phyloP scores from a whole-genome alignment of 352 stramenopile genomes.

The Thalassiosira ordinaria region DNA sequence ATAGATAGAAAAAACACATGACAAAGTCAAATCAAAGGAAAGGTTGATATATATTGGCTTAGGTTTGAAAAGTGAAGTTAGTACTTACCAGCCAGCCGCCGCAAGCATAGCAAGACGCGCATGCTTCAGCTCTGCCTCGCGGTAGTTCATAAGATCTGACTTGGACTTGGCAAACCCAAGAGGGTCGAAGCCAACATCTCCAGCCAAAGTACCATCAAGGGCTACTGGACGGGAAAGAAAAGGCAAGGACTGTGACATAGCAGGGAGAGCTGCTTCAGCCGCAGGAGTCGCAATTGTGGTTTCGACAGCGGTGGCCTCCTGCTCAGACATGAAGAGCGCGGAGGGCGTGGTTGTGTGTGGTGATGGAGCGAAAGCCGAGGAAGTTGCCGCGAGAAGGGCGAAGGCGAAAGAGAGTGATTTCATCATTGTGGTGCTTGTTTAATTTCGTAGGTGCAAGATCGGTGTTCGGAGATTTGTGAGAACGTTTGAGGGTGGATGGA shows the following conservation, averaged over 20 bases:
- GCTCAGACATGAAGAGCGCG: conserved; percentile 18
- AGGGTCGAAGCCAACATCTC: conserved; percentile 84
- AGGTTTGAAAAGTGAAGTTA: too few relatives aligned
- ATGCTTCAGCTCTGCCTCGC: conserved; percentile 87
- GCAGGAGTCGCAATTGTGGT: not conserved
- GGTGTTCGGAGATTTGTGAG: too few relatives aligned
- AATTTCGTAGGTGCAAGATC: too few relatives aligned
- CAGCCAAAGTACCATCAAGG: conserved; percentile 67
- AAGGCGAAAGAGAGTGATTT: conserved; percentile 55
- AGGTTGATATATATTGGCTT: too few relatives aligned
- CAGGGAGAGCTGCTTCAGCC: conserved; percentile 18
- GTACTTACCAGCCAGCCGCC: conserved; percentile 80
- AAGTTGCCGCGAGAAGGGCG: conserved; percentile 24
- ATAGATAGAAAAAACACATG: too few relatives aligned
- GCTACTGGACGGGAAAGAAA: conserved; percentile 71
- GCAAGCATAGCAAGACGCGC: conserved; percentile 86
- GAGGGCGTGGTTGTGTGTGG: conserved; percentile 1
- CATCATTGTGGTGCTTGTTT: conserved; percentile 64
- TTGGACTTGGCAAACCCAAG: conserved; percentile 73
- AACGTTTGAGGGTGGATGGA: too few relatives aligned
- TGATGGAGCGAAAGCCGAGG: conserved; percentile 51
- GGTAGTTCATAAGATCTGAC: conserved; percentile 74
- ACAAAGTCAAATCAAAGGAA: too few relatives aligned
- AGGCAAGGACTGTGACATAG: conserved; percentile 70
- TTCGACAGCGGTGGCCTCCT: not conserved